A percentile compares a stretch with the other conserved stretches of the same genome.
phyloP scores from a whole-genome alignment of 1,284 basidiomycete genomes.

The Trametes polyzona region DNA sequence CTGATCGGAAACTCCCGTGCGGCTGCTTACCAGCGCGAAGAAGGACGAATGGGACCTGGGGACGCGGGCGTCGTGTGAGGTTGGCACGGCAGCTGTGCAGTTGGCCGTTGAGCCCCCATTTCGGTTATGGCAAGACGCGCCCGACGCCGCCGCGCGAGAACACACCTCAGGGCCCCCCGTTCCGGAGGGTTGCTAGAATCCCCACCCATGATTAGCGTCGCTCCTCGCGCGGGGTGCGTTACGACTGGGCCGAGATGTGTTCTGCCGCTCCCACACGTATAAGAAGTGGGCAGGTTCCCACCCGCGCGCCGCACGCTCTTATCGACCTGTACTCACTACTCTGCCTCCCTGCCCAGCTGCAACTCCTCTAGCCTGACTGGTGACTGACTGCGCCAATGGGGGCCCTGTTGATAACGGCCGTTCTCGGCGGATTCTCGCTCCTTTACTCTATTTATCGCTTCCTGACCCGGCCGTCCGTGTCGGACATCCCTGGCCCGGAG shows the following conservation, averaged over 20 bases:
- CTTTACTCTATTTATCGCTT: slow-evolving; percentile 24
- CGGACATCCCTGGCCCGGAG: slow-evolving; percentile 33
- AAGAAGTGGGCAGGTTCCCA: slow-evolving; percentile 9
- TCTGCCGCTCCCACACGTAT: slow-evolving; percentile 24
- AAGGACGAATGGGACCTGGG: too few relatives aligned
- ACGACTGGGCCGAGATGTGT: slow-evolving; percentile 4
- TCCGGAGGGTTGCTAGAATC: not conserved
- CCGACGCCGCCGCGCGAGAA: not conserved
- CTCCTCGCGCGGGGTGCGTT: slow-evolving; percentile 3
- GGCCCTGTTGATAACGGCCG: slow-evolving; percentile 13
- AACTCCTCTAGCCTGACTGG: not conserved
- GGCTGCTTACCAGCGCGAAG: not conserved
- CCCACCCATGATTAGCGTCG: slow-evolving; percentile 12
- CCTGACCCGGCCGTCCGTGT: slow-evolving; percentile 21
- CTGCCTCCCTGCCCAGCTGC: not conserved
- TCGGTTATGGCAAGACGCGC: slow-evolving; percentile 4
- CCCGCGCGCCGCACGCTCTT: slow-evolving; percentile 3
- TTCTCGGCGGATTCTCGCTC: slow-evolving; percentile 17
- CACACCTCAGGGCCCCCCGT: too few relatives aligned
- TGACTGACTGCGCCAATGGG: slow-evolving; percentile 22
- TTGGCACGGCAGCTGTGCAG: not conserved
- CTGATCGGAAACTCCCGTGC: slow-evolving; percentile 6
- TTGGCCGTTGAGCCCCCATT: slow-evolving; percentile 3
- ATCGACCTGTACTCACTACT: not conserved
- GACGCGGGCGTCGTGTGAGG: not conserved